These are phyloP conservation scores for Zasmidium angulare DNA, from an alignment of 2,329 filamentous ascomycete species.

Conservation along the genomic window DNA sequence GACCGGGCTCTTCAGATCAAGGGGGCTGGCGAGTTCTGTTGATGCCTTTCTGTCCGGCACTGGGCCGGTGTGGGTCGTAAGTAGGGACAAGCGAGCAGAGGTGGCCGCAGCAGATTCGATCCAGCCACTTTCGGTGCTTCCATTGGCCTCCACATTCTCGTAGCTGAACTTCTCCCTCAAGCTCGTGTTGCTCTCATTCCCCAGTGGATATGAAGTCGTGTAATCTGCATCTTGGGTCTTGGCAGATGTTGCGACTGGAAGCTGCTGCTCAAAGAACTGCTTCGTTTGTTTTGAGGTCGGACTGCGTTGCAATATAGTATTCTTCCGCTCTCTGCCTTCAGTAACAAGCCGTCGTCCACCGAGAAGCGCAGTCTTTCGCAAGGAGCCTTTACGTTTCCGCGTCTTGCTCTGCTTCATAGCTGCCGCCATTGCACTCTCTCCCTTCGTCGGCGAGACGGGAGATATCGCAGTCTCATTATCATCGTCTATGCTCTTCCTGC, in stretches of 20 bases:
- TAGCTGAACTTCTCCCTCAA: slow-evolving; percentile 38
- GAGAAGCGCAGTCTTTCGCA: slow-evolving; percentile 82
- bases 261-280: slow-evolving; percentile 5
- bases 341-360: slow-evolving; percentile 63
- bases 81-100: slow-evolving; percentile 28
- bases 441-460: slow-evolving; percentile 27
- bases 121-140: slow-evolving; percentile 29
- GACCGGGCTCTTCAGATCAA: slow-evolving; percentile 42
- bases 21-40: slow-evolving; percentile 27
- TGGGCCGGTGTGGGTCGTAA: slow-evolving; percentile 27
- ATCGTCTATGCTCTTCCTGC: slow-evolving; percentile 33
- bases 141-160: slow-evolving; percentile 34
- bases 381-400: slow-evolving; percentile 75
- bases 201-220: slow-evolving; percentile 1
- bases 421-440: slow-evolving; percentile 24
- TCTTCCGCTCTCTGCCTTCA: slow-evolving; percentile 56
- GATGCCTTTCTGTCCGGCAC: slow-evolving; percentile 12
- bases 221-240: slow-evolving; percentile 1
- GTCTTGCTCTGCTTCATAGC: slow-evolving; percentile 43
- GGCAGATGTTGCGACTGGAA: not conserved
- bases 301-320: slow-evolving; percentile 37
- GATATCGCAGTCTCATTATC: slow-evolving; percentile 29
- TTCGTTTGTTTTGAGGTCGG: slow-evolving; percentile 33
- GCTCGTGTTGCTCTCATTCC: slow-evolving; percentile 11
- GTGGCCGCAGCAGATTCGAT: slow-evolving; percentile 33